Evolutionary conservation across 768 basidiomycete genomes (phyloP), one percentile per base, ranked within the genome.

Genomic region (Termitomyces bulborhizus): DNA sequence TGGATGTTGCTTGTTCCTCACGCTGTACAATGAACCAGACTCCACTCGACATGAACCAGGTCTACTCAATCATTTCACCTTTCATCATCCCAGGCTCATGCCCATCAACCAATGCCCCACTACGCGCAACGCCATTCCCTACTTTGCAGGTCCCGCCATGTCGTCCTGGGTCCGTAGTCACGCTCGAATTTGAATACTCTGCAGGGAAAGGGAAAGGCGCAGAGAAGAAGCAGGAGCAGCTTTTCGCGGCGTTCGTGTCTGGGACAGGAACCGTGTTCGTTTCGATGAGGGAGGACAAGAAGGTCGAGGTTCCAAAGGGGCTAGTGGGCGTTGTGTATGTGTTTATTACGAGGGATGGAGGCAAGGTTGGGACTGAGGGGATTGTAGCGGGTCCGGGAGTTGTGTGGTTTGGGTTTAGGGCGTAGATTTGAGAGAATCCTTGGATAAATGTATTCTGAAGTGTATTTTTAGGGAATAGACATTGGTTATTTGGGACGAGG

Each of bases 301-400:
- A 70, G 47, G 65, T 71, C 18, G 63, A 62, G 31, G 66, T 84
- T 21, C 84, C 83, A 0, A 54, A 60, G 8, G 71, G 71, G 3
- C 54, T 83, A 13, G 60, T 58, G 53, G 84, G 84, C 3, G 73
- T 75, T 4, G 77, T 79, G 9, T 87, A 80, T 66, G 75, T 78
- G 7, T 64, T 82, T 53, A 69, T 83, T 44, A 76, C 71, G 51
- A 72, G 61, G 59, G 69, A 68, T 60, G 69, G 69, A 57, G 56
- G 69, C 18, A 64, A 65, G 15, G 69, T 76, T 24, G 65, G 65
- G 31, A 80, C 83, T 54, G 71, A 72, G 31, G 78, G 69, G 55
- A 80, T 76, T 27, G 66, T 87, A 37, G 84, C 83, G 37, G 85
- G 85, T 2, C 82, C 81, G 8, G 70, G 76, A 16, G 71, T 84